Conservation (phyloP, 768 basidiomycete species). For the Pleurotus sapidus region DNA sequence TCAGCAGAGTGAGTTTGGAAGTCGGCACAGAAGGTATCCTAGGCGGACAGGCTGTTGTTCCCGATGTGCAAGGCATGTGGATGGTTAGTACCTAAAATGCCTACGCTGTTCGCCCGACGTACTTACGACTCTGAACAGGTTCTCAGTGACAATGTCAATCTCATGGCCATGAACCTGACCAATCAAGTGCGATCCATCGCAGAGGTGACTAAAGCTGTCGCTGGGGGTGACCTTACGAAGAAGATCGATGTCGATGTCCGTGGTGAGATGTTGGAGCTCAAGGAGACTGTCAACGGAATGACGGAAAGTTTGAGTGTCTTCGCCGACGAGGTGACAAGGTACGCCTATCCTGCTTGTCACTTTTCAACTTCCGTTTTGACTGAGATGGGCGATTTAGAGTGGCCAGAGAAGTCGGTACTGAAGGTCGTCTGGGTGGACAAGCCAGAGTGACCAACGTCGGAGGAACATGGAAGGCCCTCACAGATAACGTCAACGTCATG, state of each 20-base stretch:
- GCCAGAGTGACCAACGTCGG: constrained; percentile 91
- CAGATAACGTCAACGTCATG: constrained; percentile 95
- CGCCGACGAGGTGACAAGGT: constrained; percentile 65
- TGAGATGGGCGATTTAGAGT: constrained; percentile 44
- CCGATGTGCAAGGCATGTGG: constrained; percentile 93
- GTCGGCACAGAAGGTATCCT: constrained; percentile 87
- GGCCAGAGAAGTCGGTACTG: constrained; percentile 94
- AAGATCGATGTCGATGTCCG: constrained; percentile 89
- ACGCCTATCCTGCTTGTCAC: not conserved
- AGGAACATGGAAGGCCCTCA: constrained; percentile 96
- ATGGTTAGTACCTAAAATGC: constrained; percentile 45
- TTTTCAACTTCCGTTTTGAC: not conserved
- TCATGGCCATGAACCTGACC: constrained; percentile 88
- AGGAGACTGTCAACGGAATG: constrained; percentile 94
- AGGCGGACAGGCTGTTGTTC: constrained; percentile 89
- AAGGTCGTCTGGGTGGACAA: constrained; percentile 91
- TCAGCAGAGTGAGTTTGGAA: constrained; percentile 72
- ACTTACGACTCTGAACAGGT: constrained; percentile 23
- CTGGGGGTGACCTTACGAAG: constrained; percentile 87
- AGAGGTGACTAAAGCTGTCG: constrained; percentile 94
- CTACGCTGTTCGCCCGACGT: not conserved
- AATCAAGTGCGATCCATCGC: constrained; percentile 85
- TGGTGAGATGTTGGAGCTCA: constrained; percentile 86
- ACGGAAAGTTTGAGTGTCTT: constrained; percentile 82
- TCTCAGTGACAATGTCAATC: constrained; percentile 77